These are phyloP conservation scores for Neocatenulostroma microsporum DNA, from an alignment of 2,329 filamentous ascomycete species.

Conservation along the genomic window DNA sequence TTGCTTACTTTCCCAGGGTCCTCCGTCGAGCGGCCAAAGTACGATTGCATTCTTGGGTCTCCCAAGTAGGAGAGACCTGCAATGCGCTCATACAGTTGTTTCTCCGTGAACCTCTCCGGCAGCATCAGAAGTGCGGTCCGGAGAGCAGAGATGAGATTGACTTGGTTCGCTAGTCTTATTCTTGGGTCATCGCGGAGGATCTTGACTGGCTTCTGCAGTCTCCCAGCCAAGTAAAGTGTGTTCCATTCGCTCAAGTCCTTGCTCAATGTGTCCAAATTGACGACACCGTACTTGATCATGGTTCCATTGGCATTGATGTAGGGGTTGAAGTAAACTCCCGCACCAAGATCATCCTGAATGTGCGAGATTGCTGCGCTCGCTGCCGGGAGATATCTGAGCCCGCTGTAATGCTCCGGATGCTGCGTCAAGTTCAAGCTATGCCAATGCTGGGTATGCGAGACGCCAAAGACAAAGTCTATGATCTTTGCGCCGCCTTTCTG, in stretches of 20 bases:
- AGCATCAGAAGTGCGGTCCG: conserved; percentile 83
- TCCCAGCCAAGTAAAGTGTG: conserved; percentile 89
- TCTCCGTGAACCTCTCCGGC: conserved; percentile 75
- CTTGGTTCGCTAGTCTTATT: conserved; percentile 88
- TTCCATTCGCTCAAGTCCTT: conserved; percentile 84
- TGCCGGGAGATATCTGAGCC: conserved; percentile 58
- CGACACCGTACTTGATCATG: conserved; percentile 95
- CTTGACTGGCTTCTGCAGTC: conserved; percentile 95
- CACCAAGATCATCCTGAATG: conserved; percentile 81
- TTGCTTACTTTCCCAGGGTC: conserved; percentile 88
- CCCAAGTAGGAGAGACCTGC: conserved; percentile 89
- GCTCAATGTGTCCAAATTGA: conserved; percentile 84
- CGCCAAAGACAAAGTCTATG: conserved; percentile 97
- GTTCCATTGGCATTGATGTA: conserved; percentile 92
- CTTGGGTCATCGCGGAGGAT: conserved; percentile 89
- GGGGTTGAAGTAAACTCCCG: conserved; percentile 95
- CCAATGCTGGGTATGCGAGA: conserved; percentile 92
- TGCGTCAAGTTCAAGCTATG: conserved; percentile 86
- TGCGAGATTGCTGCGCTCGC: conserved; percentile 78
- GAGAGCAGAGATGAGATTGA: conserved; percentile 86
- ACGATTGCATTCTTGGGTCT: conserved; percentile 79
- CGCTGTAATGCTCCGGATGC: conserved; percentile 88
- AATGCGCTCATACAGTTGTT: conserved; percentile 82
- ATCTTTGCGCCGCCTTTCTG: conserved; percentile 88
- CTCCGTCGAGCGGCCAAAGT: conserved; percentile 60